Evolutionary conservation across 148 eudicot genomes (phyloP).

Genomic region (Nyssa sinensis): DNA sequence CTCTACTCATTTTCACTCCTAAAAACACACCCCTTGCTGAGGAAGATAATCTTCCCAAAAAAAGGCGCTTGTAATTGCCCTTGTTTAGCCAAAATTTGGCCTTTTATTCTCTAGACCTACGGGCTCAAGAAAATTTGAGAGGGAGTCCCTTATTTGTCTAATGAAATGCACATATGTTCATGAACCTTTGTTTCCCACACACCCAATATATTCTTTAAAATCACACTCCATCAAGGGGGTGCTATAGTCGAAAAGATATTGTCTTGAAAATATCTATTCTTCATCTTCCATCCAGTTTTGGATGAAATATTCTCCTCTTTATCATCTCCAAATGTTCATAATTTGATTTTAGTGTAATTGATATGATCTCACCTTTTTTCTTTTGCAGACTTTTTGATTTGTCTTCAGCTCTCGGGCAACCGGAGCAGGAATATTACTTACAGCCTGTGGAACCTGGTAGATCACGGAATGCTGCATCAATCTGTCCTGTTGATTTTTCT

Average conservation of each 20-base stretch:
- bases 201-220: neutral
- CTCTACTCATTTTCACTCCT: neutral
- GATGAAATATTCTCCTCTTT: neutral
- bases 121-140: neutral
- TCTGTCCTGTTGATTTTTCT: conserved; percentile 87
- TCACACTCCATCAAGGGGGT: neutral
- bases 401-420: conserved; percentile 55
- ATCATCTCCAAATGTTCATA: neutral
- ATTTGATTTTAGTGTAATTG: neutral
- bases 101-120: neutral
- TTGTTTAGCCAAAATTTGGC: neutral
- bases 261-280: neutral
- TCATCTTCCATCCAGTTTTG: neutral
- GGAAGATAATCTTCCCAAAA: too few species aligned
- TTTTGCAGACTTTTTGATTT: conserved; percentile 75
- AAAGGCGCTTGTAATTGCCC: too few species aligned
- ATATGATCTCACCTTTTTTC: neutral
- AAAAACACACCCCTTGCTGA: neutral
- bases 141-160: neutral
- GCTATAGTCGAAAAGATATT: neutral
- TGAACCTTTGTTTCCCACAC: neutral
- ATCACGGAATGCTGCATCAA: conserved; percentile 72
- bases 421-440: conserved; percentile 93
- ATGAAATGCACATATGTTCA: neutral
- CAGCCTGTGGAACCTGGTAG: conserved; percentile 71